phyloP scores from a whole-genome alignment of 2,329 filamentous ascomycete species.

The Fusarium sp. region DNA sequence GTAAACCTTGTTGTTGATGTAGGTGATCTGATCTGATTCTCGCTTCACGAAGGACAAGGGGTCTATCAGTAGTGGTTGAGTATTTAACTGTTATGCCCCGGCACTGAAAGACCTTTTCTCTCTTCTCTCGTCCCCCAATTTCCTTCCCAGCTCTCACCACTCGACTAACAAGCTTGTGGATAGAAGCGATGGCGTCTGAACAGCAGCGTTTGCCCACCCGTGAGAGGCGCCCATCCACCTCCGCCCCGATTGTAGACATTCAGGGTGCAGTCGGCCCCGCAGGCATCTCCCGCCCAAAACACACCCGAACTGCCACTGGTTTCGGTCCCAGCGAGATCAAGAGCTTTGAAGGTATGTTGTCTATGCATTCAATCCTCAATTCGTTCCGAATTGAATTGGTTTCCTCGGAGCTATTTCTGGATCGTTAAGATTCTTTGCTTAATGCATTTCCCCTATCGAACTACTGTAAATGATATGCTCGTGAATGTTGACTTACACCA shows the following conservation, averaged over 20 bases:
- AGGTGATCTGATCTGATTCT: slow-evolving; percentile 42
- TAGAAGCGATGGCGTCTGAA: slow-evolving; percentile 46
- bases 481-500: slow-evolving; percentile 11
- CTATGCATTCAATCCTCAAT: not conserved
- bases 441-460: not conserved
- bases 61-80: slow-evolving; percentile 12
- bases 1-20: slow-evolving; percentile 36
- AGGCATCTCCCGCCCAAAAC: slow-evolving; percentile 88
- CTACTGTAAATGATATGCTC: not conserved
- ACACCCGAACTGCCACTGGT: slow-evolving; percentile 95
- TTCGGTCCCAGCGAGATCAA: slow-evolving; percentile 93
- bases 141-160: not conserved
- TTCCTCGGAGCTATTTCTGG: not conserved
- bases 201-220: slow-evolving; percentile 59
- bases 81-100: slow-evolving; percentile 31
- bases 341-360: slow-evolving; percentile 78
- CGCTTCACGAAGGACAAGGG: slow-evolving; percentile 28
- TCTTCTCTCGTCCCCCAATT: slow-evolving; percentile 6
- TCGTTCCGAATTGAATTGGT: not conserved
- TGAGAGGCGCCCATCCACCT: slow-evolving; percentile 82
- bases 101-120: slow-evolving; percentile 4
- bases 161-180: slow-evolving; percentile 28
- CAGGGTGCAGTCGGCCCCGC: slow-evolving; percentile 85
- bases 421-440: not conserved
- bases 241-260: slow-evolving; percentile 86